Evolutionary conservation across 257 asterid genomes (phyloP), one percentile per base, ranked within the genome.

Genomic region (Solanum virginianum): DNA sequence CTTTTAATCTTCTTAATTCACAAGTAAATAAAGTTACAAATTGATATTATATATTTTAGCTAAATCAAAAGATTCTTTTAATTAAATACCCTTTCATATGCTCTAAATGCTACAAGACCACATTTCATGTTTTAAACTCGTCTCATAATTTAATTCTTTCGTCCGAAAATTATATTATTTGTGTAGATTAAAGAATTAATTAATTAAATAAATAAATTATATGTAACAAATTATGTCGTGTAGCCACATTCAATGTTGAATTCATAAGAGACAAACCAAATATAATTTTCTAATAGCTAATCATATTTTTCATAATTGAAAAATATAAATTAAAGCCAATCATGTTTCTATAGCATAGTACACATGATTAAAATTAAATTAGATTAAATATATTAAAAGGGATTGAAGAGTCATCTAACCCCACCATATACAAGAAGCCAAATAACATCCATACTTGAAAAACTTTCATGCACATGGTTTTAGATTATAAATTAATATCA

Each of bases 361-460:
- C 60, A 26, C 13, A 39, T 10, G 15, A 55, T 79, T 24, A 62
- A 62, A 41, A 57, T 60, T 15, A 63, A 82, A 63, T 63, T 22
- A 62, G 20, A 57, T 60, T 13, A 6, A 80, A 41, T 63, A 15
- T 51, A 82, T 62, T 41, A 62, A 62, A 60, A 62, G 16, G 29
- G 12, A 32, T 10, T 26, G 60, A 82, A 63, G 77, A 82, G 77
- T 20, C 83, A 71, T 39, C 8, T 36, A 72, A 72, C 86, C 86
- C 86, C 82, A 72, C 74, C 74, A n/a, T 17, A 26, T 80, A 72
- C 74, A 84, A 84, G 83, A 72, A 15, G 66, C 65, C 86, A 57
- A 71, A 84, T 17, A 45, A 41, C 86, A 84, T 56, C 86, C 72
- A 69, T 54, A 57, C 83, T 22, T 57, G 71, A 36, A 69, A 53